phyloP scores from a whole-genome alignment of 129 eudicot species.

The Deinandra increscens region DNA sequence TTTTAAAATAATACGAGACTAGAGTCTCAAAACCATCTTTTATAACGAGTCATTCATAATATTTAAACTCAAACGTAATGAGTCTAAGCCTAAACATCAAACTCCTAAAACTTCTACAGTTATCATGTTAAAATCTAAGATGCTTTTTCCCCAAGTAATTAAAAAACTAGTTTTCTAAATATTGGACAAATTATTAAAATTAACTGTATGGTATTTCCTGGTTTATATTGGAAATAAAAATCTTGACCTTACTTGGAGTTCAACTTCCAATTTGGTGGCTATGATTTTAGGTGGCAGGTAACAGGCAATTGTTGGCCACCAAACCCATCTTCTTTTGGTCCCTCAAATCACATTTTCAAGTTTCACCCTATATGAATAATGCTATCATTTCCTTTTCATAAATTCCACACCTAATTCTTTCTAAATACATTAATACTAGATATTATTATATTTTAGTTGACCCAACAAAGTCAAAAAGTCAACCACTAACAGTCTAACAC shows the following conservation, averaged over 20 bases:
- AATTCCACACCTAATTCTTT: slow-evolving; percentile 30
- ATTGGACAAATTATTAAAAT: background rate
- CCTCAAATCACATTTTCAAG: background rate
- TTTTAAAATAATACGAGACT: too few species aligned
- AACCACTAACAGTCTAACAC: slow-evolving; percentile 11
- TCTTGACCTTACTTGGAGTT: background rate
- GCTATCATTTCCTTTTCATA: slow-evolving; percentile 2
- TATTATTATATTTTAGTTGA: slow-evolving; percentile 14
- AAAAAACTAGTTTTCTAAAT: background rate
- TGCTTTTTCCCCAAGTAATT: background rate
- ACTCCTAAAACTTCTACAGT: too few species aligned
- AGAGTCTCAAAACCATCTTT: too few species aligned
- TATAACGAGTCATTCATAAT: too few species aligned
- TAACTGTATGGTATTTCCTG: background rate
- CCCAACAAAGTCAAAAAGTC: slow-evolving; percentile 8
- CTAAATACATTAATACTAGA: background rate
- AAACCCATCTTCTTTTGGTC: slow-evolving; percentile 21
- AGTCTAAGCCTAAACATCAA: too few species aligned
- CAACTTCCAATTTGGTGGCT: slow-evolving; percentile 32
- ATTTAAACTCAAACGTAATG: too few species aligned
- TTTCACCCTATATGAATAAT: slow-evolving; percentile 11
- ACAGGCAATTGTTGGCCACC: slow-evolving; percentile 36
- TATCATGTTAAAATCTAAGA: background rate
- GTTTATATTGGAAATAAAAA: slow-evolving; percentile 4
- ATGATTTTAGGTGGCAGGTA: slow-evolving; percentile 27